phyloP scores from a whole-genome alignment of 305 asterid species.

The Fraxinus nigra region DNA sequence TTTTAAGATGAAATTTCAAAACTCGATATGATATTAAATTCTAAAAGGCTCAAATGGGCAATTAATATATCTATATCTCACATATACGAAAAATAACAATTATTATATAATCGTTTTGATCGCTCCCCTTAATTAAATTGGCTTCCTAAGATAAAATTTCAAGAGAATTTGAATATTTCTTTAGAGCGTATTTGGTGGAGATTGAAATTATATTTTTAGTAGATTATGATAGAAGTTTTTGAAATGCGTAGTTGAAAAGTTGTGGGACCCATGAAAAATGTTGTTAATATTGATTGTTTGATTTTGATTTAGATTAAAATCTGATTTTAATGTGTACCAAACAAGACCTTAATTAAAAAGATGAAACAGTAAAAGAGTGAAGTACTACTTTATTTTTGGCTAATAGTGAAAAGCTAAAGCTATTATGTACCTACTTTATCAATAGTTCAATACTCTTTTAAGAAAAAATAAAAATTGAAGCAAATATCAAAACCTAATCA shows the following conservation, averaged over 20 bases:
- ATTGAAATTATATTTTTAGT: no score
- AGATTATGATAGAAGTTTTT: no score
- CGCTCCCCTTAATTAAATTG: not conserved
- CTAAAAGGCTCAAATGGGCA: not conserved
- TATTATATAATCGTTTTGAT: not conserved
- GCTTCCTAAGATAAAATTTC: no score
- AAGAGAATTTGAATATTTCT: not conserved
- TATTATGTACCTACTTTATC: not conserved
- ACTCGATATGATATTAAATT: not conserved
- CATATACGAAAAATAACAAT: no score
- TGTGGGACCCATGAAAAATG: no score
- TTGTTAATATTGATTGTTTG: no score
- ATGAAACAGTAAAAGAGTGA: not conserved
- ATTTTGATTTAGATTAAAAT: no score
- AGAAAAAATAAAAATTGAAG: not conserved
- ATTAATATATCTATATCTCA: no score
- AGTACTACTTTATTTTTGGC: not conserved
- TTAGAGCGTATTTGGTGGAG: not conserved
- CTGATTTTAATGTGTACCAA: no score
- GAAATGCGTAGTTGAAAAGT: no score
- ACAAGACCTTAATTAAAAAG: not conserved
- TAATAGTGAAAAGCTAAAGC: not conserved
- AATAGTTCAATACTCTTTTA: not conserved
- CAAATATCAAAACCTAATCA: not conserved
- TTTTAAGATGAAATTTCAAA: not conserved